A percentile compares a stretch with the other conserved stretches of the same genome.
Conservation (phyloP, 495 filamentous ascomycete genomes). For the Talaromyces liani region DNA sequence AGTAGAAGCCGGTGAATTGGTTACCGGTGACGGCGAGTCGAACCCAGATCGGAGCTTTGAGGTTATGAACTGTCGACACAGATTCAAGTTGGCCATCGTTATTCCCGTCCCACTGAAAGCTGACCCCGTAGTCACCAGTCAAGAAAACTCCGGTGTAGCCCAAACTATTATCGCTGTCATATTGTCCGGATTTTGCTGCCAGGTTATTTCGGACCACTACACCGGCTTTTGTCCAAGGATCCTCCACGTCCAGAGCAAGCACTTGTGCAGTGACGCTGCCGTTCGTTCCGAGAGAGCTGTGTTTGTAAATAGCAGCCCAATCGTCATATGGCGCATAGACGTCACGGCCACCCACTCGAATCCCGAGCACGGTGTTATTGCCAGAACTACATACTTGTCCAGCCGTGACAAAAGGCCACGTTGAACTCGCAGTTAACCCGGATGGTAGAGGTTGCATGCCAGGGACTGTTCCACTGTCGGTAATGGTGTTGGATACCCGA, state of each 20-base stretch:
- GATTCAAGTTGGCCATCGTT: not conserved
- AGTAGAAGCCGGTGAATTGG: not conserved
- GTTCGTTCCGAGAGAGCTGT: not conserved
- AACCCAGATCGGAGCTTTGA: not conserved
- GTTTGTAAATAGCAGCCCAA: constrained; percentile 2
- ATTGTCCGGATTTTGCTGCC: not conserved
- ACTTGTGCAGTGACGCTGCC: not conserved
- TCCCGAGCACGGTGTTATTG: not conserved
- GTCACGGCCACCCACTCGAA: not conserved
- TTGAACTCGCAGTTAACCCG: not conserved
- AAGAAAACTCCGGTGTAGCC: not conserved
- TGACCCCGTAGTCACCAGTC: not conserved
- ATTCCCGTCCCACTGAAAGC: not conserved
- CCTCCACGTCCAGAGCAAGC: not conserved
- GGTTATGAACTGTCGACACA: not conserved
- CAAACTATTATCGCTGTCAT: not conserved
- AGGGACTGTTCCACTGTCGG: not conserved
- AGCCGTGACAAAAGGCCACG: not conserved
- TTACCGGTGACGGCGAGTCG: not conserved
- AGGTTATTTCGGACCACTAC: not conserved
- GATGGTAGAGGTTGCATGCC: not conserved
- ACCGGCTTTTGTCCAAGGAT: not conserved
- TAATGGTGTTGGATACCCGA: not conserved
- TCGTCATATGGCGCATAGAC: not conserved
- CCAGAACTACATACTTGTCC: not conserved